Evolutionary conservation across 2,329 filamentous ascomycete species (phyloP).

Genomic region (Cadophora sp.): DNA sequence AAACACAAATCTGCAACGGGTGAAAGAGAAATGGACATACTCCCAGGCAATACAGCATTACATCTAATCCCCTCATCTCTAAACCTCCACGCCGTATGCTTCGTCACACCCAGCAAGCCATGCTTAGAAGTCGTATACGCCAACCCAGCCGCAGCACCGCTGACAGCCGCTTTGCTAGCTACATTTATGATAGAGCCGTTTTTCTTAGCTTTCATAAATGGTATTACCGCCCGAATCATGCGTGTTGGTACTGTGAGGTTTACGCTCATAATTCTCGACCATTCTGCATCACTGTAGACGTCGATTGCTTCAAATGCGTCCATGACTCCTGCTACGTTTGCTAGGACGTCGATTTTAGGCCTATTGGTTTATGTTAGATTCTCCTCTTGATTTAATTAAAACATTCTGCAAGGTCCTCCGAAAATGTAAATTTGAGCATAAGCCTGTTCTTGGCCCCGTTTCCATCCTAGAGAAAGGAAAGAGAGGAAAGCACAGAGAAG

Average conservation of each 20-base stretch:
- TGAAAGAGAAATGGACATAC: conserved; percentile 29
- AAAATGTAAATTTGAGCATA: not conserved
- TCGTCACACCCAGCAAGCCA: conserved; percentile 53
- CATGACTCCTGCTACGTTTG: conserved; percentile 54
- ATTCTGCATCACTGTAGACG: conserved; percentile 48
- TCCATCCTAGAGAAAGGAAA: not conserved
- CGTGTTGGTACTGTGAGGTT: conserved; percentile 53
- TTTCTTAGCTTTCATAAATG: conserved; percentile 49
- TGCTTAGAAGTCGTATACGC: conserved; percentile 55
- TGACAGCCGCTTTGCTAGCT: conserved; percentile 46
- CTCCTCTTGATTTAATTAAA: too few species aligned
- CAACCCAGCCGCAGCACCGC: conserved; percentile 50
- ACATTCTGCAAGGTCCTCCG: too few species aligned
- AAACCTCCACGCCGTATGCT: conserved; percentile 55
- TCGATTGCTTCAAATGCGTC: conserved; percentile 52
- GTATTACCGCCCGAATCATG: conserved; percentile 54
- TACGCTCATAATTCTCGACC: conserved; percentile 50
- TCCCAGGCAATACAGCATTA: conserved; percentile 53
- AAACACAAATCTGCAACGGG: not conserved
- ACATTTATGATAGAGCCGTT: conserved; percentile 53
- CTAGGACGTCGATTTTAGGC: conserved; percentile 49
- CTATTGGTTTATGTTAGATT: conserved; percentile 20
- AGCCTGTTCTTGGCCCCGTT: not conserved
- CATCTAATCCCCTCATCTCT: conserved; percentile 53
- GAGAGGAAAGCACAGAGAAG: too few species aligned